Evolutionary conservation across 371 early-diverging fungal genomes (phyloP), one percentile per base, ranked within the genome.

Genomic region (Entomophthora muscae): DNA sequence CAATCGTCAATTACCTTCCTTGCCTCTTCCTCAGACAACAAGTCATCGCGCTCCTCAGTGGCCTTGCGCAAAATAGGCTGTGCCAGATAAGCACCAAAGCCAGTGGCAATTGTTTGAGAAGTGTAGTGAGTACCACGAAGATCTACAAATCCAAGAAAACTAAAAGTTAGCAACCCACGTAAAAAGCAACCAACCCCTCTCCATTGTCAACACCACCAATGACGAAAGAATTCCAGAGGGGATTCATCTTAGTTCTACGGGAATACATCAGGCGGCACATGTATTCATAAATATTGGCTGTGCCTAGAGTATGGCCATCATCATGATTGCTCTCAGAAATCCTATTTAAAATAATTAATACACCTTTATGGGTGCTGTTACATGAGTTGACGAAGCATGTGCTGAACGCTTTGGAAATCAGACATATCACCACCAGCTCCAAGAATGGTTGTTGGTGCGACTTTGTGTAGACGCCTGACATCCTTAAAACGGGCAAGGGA

Each of bases 351-450:
- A 12, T 26, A 27, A 28, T 66, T 54, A 55, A 21, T 54, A 3
- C 23, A 23, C 24, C 2, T 7, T 17, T n/a, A 10, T 28, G 1
- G 1, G 28, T 57, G 26, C 52, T 63, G 76, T 76, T 81, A 89
- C 89, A 91, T 81, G 64, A 92, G 73, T 53, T 81, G 75, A 33
- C 91, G 88, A 66, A 99, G 72, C 63, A 86, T 72, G 71, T 93
- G 87, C 68, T 89, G 77, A 67, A 94, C 78, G 69, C 89, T 83
- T 79, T 95, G 93, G 69, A 85, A 89, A 71, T 99, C 99, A 31
- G 91, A 90, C 27, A 95, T 81, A 70, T 98, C 97, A 32, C 99
- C 99, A 26, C 91, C 85, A 42, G 88, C 89, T 51, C 94, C 98
- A 32, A 97, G 73, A 52, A 95, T 70, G 22, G 98, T 96, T 65